phyloP scores from a whole-genome alignment of 1,139 yeast species.

The Taphrina wiesneri region DNA sequence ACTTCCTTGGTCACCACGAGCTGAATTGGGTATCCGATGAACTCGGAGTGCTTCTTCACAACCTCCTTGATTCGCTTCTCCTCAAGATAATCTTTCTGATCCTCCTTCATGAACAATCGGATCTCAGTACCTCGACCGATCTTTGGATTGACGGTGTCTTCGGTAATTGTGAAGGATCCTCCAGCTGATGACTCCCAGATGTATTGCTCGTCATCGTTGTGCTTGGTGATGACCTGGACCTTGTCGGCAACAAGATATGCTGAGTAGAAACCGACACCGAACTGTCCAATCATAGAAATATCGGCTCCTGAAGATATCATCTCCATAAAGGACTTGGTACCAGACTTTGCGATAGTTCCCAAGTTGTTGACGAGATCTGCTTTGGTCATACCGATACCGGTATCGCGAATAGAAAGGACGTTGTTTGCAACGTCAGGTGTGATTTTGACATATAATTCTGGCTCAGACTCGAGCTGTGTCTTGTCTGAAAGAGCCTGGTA shows the following conservation, averaged over 20 bases:
- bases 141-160: conserved; percentile 61
- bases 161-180: conserved; percentile 95
- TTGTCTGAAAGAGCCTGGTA: conserved; percentile 95
- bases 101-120: conserved; percentile 97
- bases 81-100: conserved; percentile 97
- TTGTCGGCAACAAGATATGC: conserved; percentile 98
- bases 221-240: conserved; percentile 97
- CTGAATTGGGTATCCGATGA: conserved; percentile 98
- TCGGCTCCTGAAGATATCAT: conserved; percentile 99
- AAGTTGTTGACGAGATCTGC: conserved; percentile 98
- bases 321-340: conserved; percentile 99
- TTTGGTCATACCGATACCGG: conserved; percentile 98
- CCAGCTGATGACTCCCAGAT: conserved; percentile 99
- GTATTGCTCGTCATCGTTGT: conserved; percentile 99
- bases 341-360: conserved; percentile 99
- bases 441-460: conserved; percentile 93
- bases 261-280: conserved; percentile 99
- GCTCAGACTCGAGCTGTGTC: conserved; percentile 87
- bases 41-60: conserved; percentile 99
- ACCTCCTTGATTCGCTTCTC: conserved; percentile 99
- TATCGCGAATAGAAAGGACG: conserved; percentile 94
- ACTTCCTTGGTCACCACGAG: conserved; percentile 98
- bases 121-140: conserved; percentile 94
- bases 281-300: conserved; percentile 99
- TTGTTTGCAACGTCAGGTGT: conserved; percentile 95